These are phyloP conservation scores for Mortierella sp. DNA, from an alignment of 371 early-diverging fungal genomes.

Conservation along the genomic window DNA sequence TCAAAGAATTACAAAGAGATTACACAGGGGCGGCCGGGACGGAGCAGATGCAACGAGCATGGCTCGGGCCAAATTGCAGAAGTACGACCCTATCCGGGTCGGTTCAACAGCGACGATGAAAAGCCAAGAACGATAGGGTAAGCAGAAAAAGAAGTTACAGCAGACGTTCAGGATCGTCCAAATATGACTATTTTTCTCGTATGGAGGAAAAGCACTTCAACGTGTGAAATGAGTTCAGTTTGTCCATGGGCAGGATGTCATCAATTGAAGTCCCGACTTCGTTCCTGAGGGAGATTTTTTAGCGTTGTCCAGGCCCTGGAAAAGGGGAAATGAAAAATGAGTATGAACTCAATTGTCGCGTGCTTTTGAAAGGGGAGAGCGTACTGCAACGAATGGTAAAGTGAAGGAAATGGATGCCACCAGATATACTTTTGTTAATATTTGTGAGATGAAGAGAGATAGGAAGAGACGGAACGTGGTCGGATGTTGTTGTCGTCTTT, in stretches of 20 bases:
- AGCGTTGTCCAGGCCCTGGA: not conserved
- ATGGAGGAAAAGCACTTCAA: not conserved
- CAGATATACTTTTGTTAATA: no score
- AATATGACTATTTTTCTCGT: not conserved
- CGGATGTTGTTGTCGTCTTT: not conserved
- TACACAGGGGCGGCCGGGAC: no score
- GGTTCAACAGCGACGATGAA: not conserved
- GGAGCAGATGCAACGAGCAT: no score
- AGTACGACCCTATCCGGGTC: not conserved
- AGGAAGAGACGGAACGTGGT: slow-evolving; percentile 6
- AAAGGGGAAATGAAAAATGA: not conserved
- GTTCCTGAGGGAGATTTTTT: not conserved
- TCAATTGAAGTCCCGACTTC: not conserved
- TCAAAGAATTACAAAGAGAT: no score
- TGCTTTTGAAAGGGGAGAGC: not conserved
- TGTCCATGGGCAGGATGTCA: not conserved
- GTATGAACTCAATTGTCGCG: not conserved
- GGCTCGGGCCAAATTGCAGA: no score
- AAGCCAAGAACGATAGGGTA: not conserved
- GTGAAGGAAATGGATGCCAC: not conserved
- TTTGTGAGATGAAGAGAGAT: not conserved
- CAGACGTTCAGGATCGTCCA: not conserved
- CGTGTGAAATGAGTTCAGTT: not conserved
- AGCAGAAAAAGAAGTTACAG: not conserved
- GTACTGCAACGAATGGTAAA: not conserved